Conservation (phyloP, 1,139 yeast species). For the Debaryomyces sp. region DNA sequence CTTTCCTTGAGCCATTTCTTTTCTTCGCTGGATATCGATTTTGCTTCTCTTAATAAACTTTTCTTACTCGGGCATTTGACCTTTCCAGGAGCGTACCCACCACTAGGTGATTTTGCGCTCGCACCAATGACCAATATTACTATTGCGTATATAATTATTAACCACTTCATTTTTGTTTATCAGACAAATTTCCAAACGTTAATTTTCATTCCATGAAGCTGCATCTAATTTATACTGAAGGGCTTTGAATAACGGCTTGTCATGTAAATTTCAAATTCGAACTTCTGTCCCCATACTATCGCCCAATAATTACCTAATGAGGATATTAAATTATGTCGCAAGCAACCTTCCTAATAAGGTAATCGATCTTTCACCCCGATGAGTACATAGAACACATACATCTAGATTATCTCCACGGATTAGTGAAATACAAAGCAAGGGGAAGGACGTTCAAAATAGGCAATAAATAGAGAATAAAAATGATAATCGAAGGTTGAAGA, state of each 20-base stretch:
- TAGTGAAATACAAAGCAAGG: not conserved
- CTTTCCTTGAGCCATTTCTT: constrained; percentile 47
- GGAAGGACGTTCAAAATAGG: not conserved
- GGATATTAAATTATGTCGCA: not conserved
- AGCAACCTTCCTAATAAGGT: constrained; percentile 4
- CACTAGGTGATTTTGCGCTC: constrained; percentile 57
- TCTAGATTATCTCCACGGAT: not conserved
- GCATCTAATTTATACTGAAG: not conserved
- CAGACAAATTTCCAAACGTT: not conserved
- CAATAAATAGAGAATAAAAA: not conserved
- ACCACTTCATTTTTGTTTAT: not conserved
- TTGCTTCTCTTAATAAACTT: constrained; percentile 39
- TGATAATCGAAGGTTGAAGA: not conserved
- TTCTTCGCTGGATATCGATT: constrained; percentile 39
- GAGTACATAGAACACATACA: not conserved
- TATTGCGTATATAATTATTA: not conserved
- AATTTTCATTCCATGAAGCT: not conserved
- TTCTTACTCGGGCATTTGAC: constrained; percentile 55
- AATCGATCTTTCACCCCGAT: not conserved
- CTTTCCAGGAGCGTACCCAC: constrained; percentile 65
- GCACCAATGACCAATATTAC: not conserved
- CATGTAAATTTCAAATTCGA: not conserved
- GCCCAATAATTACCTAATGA: not conserved
- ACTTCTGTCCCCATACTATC: not conserved
- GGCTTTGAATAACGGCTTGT: not conserved